Evolutionary conservation across 345 rosid genomes (phyloP).

Genomic region (Nasturtium officinale): DNA sequence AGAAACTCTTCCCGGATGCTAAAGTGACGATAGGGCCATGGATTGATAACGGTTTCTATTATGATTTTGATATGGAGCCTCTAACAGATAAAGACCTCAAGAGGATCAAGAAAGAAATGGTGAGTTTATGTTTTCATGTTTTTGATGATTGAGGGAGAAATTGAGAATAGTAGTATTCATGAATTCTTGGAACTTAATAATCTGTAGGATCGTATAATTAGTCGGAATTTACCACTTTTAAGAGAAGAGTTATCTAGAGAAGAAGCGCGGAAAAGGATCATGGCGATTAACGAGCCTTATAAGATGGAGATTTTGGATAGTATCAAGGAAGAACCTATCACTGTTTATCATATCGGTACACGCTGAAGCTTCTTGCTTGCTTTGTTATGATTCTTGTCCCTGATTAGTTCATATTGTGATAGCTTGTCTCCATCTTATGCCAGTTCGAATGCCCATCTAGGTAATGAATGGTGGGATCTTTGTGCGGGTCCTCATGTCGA

Average conservation of each 20-base stretch:
- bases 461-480: conserved; percentile 99
- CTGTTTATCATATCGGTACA: conserved; percentile 86
- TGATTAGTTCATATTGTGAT: conserved; percentile 21
- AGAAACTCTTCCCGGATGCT: conserved; percentile 82
- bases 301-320: conserved; percentile 90
- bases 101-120: conserved; percentile 96
- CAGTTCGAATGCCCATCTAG: conserved; percentile 49
- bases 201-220: conserved; percentile 89
- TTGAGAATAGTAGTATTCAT: conserved; percentile 39
- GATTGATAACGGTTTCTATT: conserved; percentile 93
- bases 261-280: conserved; percentile 77
- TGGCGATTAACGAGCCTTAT: conserved; percentile 84
- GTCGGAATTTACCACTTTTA: conserved; percentile 77
- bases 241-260: conserved; percentile 88
- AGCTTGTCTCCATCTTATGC: conserved; percentile 36
- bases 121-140: conserved; percentile 48
- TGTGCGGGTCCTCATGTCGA: conserved; percentile 99
- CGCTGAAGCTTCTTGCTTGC: conserved; percentile 24
- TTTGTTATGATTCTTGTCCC: not conserved
- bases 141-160: conserved; percentile 12
- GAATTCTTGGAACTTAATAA: conserved; percentile 54
- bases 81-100: conserved; percentile 86
- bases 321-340: conserved; percentile 81
- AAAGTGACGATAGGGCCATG: conserved; percentile 98
- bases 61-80: conserved; percentile 93